Evolutionary conservation across 805 yeast genomes (phyloP).

Genomic region (Lachancea meyersii): DNA sequence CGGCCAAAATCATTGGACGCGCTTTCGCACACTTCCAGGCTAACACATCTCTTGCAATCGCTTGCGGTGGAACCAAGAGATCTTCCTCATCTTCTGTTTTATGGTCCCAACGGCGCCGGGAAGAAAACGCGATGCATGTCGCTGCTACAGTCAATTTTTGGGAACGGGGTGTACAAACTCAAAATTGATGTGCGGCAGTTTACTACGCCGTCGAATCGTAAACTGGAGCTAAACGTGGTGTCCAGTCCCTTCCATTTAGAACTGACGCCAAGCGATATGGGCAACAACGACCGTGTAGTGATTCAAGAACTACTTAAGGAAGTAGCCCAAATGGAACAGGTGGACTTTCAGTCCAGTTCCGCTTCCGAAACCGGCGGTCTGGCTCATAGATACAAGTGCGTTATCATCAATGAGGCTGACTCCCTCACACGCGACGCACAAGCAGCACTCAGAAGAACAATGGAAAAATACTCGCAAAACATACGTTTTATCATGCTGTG

Average conservation of each 20-base stretch:
- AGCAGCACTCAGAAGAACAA: constrained; percentile 90
- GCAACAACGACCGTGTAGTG: constrained; percentile 89
- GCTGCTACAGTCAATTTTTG: constrained; percentile 71
- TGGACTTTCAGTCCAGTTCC: constrained; percentile 51
- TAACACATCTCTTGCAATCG: constrained; percentile 59
- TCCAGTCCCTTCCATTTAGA: constrained; percentile 88
- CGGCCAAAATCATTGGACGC: constrained; percentile 65
- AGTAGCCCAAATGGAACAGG: constrained; percentile 90
- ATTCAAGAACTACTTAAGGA: constrained; percentile 92
- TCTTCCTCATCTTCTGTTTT: constrained; percentile 85
- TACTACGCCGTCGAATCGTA: constrained; percentile 64
- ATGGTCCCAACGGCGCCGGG: constrained; percentile 97
- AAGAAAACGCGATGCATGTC: constrained; percentile 90
- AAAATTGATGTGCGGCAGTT: constrained; percentile 88
- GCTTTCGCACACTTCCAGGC: constrained; percentile 59
- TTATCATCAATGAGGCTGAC: constrained; percentile 87
- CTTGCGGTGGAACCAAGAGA: constrained; percentile 41
- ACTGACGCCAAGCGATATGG: constrained; percentile 95
- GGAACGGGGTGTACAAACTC: constrained; percentile 71
- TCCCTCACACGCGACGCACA: constrained; percentile 88
- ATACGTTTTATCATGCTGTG: constrained; percentile 79
- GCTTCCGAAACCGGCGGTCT: constrained; percentile 35
- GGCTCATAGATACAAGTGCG: constrained; percentile 63
- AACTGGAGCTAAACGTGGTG: constrained; percentile 87
- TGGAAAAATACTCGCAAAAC: constrained; percentile 90